A percentile compares a stretch with the other conserved stretches of the same genome.
Evolutionary conservation across 345 rosid genomes (phyloP).

Genomic region (Syzygium jambos): DNA sequence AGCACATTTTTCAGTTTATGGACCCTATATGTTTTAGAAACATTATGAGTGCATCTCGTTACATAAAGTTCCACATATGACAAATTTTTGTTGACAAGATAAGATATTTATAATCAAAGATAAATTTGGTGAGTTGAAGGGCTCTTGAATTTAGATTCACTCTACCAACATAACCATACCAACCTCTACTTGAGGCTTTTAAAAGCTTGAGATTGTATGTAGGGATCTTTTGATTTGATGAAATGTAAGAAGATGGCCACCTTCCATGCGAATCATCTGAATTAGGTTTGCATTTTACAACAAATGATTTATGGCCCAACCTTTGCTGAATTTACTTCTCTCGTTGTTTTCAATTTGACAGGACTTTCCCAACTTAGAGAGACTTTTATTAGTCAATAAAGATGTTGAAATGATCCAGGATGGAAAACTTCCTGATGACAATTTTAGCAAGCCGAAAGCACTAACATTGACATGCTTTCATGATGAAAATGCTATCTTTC

Average conservation of each 20-base stretch:
- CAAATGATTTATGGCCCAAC: background rate
- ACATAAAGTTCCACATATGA: background rate
- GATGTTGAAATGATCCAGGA: background rate
- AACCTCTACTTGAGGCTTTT: background rate
- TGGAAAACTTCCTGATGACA: rapidly evolving
- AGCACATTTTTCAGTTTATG: background rate
- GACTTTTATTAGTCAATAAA: background rate
- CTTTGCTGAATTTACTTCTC: background rate
- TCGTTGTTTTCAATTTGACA: background rate
- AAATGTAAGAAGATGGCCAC: no score
- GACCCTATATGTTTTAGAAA: background rate
- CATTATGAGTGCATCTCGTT: background rate
- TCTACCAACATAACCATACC: background rate
- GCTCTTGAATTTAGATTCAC: background rate
- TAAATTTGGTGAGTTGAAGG: background rate
- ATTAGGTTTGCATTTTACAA: no score
- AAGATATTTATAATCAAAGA: background rate
- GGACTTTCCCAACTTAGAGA: background rate
- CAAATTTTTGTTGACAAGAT: rapidly evolving
- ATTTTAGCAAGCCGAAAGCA: background rate
- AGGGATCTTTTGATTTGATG: no score
- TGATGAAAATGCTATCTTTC: background rate
- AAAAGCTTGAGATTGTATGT: background rate
- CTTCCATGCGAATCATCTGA: no score
- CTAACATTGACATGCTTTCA: background rate